Evolutionary conservation across 768 basidiomycete species (phyloP), one percentile per base, ranked within the genome.

Genomic region (Lactifluus pinguis): DNA sequence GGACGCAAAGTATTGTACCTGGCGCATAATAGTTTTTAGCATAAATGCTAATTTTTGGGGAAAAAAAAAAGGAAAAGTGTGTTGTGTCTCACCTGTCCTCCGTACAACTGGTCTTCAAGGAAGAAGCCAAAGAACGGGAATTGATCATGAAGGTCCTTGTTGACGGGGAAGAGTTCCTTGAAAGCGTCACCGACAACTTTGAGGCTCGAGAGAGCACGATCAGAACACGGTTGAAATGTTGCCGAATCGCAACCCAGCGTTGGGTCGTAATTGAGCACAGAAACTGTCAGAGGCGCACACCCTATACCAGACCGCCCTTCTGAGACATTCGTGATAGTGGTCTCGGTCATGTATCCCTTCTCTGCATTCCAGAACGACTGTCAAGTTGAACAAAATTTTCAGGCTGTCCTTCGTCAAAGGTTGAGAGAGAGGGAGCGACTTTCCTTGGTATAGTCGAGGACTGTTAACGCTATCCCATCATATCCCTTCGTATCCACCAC

Each of bases 1-100:
- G n/a, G 65, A 72, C 36, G 68, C 54, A 21, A 72, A 66, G 60
- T 71, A 71, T 68, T 69, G 70, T 13, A 68, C 69, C 67, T 70
- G 25, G 13, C 25, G 3, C 25, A 4, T n/a, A 34, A 48, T 36
- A 1, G 17, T 25, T 59, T n/a, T n/a, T 10, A 57, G 36, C 19
- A 25, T 2, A 13, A n/a, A 47, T 17, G 13, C 17, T 25, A 17
- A 29, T 53, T 39, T 17, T 36, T 13, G 21, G 45, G 45, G 21
- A 14, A 21, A n/a, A n/a, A n/a, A n/a, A n/a, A 32, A 50, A 9
- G 14, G n/a, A n/a, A n/a, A n/a, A n/a, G n/a, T n/a, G n/a, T 13
- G 19, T 25, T 7, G 2, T 30, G 6, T 29, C 62, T 56, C 11
- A 63, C 60, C 6, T 52, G 54, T 19, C 54, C 62, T 29, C 62